phyloP scores from a whole-genome alignment of 345 rosid genomes.

The Murraya koenigii region DNA sequence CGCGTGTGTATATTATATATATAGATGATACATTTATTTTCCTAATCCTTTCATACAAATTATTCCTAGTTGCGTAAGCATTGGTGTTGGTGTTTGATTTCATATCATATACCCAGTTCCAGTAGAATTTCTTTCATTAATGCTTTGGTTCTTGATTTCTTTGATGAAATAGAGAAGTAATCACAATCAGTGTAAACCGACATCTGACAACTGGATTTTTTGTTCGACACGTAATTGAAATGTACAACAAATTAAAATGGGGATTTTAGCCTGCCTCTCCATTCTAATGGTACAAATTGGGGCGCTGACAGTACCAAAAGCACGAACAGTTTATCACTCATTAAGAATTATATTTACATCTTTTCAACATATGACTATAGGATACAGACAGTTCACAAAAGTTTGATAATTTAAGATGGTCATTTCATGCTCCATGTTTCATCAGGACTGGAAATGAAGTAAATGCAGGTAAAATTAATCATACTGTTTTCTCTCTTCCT shows the following conservation, averaged over 20 bases:
- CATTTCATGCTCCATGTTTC: not conserved
- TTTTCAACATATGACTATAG: not conserved
- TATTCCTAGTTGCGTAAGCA: not conserved
- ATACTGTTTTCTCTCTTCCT: conserved; percentile 51
- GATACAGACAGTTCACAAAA: not conserved
- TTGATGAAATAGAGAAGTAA: not conserved
- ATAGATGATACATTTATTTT: not conserved
- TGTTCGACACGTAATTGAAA: no score
- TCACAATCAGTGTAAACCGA: not conserved
- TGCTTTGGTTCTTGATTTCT: not conserved
- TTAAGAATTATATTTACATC: not conserved
- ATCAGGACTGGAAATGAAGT: not conserved
- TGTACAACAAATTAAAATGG: no score
- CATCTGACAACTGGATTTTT: no score
- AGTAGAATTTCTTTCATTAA: not conserved
- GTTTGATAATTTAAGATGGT: not conserved
- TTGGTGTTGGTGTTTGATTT: not conserved
- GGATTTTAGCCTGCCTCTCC: no score
- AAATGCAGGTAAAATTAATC: conserved; percentile 25
- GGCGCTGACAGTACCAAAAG: not conserved
- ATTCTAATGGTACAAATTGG: not conserved
- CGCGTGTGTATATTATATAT: not conserved
- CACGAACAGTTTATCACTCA: not conserved
- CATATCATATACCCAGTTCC: not conserved
- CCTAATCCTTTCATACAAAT: not conserved